These are phyloP conservation scores for Brettanomyces bruxellensis DNA, from an alignment of 805 yeast species.

Conservation along the genomic window DNA sequence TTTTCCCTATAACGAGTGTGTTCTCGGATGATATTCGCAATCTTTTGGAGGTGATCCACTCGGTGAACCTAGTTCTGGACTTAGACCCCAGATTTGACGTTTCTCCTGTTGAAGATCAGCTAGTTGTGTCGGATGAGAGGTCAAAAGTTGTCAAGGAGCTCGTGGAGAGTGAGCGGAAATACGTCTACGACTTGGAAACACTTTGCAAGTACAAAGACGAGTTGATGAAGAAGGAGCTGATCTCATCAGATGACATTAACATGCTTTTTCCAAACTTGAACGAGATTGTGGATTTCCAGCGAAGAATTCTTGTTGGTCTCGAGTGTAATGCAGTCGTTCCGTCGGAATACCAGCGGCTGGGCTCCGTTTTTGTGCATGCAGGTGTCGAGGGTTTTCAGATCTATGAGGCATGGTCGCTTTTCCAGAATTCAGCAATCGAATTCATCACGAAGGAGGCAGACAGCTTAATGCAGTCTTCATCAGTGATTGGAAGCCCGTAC, in stretches of 20 bases:
- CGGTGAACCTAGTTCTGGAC: conserved; percentile 58
- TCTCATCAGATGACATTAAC: conserved; percentile 74
- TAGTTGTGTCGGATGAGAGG: conserved; percentile 41
- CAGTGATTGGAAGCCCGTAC: conserved; percentile 70
- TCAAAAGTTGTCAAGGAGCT: conserved; percentile 79
- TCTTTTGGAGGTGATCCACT: conserved; percentile 62
- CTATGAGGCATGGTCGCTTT: conserved; percentile 91
- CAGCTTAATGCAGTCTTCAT: conserved; percentile 44
- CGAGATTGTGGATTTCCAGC: conserved; percentile 83
- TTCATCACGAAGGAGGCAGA: conserved; percentile 57
- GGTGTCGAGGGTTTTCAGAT: conserved; percentile 71
- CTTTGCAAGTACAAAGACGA: conserved; percentile 61
- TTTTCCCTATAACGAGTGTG: conserved; percentile 86
- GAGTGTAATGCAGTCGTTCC: conserved; percentile 72
- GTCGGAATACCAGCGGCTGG: conserved; percentile 59
- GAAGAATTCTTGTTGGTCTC: conserved; percentile 77
- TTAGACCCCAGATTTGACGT: conserved; percentile 32
- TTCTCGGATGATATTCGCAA: conserved; percentile 77
- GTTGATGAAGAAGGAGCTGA: conserved; percentile 51
- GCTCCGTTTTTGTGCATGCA: conserved; percentile 80
- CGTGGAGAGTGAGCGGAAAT: conserved; percentile 84
- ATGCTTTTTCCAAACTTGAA: conserved; percentile 76
- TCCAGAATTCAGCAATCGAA: conserved; percentile 81
- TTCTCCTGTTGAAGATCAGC: conserved; percentile 15
- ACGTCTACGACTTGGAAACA: conserved; percentile 82